phyloP scores from a whole-genome alignment of 768 basidiomycete genomes.

The Boletus reticulatus region DNA sequence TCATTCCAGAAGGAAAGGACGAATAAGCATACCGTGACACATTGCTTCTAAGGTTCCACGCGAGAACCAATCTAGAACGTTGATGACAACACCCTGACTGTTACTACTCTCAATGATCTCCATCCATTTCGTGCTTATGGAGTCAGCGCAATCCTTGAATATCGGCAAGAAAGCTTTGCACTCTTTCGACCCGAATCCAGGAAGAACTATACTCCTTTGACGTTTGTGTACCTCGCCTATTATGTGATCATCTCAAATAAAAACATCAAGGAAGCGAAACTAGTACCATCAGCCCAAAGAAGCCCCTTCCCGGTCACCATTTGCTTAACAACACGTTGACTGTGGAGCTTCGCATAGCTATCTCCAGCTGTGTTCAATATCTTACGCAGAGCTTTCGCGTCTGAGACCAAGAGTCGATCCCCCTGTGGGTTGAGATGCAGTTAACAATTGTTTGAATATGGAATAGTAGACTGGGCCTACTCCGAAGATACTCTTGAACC shows the following conservation, averaged over 20 bases:
- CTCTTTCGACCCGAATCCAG: constrained; percentile 51
- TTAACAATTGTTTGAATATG: background rate
- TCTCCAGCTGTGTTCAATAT: constrained; percentile 43
- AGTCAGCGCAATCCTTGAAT: constrained; percentile 37
- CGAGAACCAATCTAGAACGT: constrained; percentile 30
- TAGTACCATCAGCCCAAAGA: constrained; percentile 38
- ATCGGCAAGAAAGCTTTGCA: constrained; percentile 49
- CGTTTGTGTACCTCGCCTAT: constrained; percentile 44
- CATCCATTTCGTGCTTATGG: constrained; percentile 15
- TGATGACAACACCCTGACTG: constrained; percentile 4
- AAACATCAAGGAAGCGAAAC: background rate
- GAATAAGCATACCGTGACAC: constrained; percentile 37
- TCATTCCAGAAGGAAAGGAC: background rate
- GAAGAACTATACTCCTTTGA: constrained; percentile 52
- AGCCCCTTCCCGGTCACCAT: constrained; percentile 32
- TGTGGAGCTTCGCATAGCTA: constrained; percentile 35
- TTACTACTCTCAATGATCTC: constrained; percentile 11
- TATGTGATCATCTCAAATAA: constrained; percentile 11
- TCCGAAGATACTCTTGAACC: constrained; percentile 22
- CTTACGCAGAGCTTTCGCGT: constrained; percentile 42
- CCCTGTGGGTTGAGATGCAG: constrained; percentile 29
- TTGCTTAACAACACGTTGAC: constrained; percentile 11
- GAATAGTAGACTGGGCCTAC: constrained; percentile 8
- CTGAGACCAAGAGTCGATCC: constrained; percentile 43
- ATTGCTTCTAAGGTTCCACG: constrained; percentile 48